Percentiles rank a stretch among this genome's conserved stretches.
phyloP scores from a whole-genome alignment of 305 asterid species.

The Fraxinus angustifolia region DNA sequence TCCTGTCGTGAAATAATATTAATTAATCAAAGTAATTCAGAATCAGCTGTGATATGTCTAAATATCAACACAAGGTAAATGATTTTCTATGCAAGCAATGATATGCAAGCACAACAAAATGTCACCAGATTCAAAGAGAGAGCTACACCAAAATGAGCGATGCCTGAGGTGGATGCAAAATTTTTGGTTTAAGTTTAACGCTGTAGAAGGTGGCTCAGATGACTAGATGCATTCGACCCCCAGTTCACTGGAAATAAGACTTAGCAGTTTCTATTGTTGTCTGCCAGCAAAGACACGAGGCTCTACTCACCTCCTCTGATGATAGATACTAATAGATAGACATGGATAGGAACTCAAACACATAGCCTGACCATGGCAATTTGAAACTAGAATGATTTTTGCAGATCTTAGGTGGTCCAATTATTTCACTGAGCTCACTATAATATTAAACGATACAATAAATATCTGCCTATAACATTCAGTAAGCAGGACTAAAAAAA shows the following conservation, averaged over 20 bases:
- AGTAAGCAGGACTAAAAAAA: not conserved
- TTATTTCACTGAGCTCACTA: not conserved
- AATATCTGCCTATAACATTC: not conserved
- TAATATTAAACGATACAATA: not conserved
- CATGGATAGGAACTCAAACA: slow-evolving; percentile 8
- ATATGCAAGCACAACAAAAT: not conserved
- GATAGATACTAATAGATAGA: not conserved
- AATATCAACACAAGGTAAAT: not conserved
- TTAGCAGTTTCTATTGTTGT: not conserved
- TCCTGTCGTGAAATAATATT: slow-evolving; percentile 52
- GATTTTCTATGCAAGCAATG: not conserved
- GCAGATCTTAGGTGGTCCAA: not conserved
- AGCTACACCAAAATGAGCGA: not conserved
- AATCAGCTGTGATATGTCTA: not conserved
- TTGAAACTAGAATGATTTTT: not conserved
- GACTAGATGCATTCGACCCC: not conserved
- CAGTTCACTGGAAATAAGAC: not conserved
- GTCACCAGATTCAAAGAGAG: not conserved
- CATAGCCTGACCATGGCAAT: not conserved
- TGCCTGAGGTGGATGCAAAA: not conserved
- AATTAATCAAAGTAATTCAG: not conserved
- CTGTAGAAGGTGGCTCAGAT: not conserved
- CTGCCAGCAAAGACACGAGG: not conserved
- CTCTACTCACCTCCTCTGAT: not conserved
- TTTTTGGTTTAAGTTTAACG: not conserved